Evolutionary conservation across 768 basidiomycete genomes (phyloP).

Genomic region (Pisolithus albus): DNA sequence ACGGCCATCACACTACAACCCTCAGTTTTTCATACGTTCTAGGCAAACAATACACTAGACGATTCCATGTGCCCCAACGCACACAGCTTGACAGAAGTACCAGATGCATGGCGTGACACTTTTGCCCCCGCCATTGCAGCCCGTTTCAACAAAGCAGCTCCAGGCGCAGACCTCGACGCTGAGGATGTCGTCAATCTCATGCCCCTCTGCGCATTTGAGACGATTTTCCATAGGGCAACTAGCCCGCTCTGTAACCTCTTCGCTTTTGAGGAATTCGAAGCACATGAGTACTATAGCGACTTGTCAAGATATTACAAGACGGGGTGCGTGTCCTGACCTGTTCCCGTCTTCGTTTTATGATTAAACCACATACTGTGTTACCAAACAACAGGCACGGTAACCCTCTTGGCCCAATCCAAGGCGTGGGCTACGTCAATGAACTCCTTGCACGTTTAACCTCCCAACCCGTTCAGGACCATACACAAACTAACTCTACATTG

Average conservation of each 20-base stretch:
- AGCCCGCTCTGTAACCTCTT: conserved; percentile 78
- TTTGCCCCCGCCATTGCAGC: conserved; percentile 51
- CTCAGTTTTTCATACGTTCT: conserved; percentile 3
- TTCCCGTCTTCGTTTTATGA: neutral
- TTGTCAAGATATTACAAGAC: conserved; percentile 74
- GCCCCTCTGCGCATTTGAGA: conserved; percentile 76
- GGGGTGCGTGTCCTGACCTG: conserved; percentile 40
- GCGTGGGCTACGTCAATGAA: conserved; percentile 85
- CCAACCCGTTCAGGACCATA: conserved; percentile 53
- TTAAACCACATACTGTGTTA: neutral
- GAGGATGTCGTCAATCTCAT: conserved; percentile 55
- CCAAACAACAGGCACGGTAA: conserved; percentile 52
- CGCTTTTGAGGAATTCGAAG: conserved; percentile 50
- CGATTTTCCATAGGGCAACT: conserved; percentile 39
- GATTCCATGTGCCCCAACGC: conserved; percentile 58
- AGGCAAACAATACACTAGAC: conserved; percentile 66
- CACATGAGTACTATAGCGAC: conserved; percentile 66
- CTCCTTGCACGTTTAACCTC: conserved; percentile 75
- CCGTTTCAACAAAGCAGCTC: conserved; percentile 54
- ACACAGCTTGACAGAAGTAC: conserved; percentile 38
- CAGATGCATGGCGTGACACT: conserved; percentile 44
- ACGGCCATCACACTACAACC: neutral
- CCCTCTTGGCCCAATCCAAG: conserved; percentile 65
- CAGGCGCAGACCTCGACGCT: conserved; percentile 52
- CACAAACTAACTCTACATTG: conserved; percentile 70